Evolutionary conservation across 2,329 filamentous ascomycete genomes (phyloP).

Genomic region (Penicillium sumatraense): DNA sequence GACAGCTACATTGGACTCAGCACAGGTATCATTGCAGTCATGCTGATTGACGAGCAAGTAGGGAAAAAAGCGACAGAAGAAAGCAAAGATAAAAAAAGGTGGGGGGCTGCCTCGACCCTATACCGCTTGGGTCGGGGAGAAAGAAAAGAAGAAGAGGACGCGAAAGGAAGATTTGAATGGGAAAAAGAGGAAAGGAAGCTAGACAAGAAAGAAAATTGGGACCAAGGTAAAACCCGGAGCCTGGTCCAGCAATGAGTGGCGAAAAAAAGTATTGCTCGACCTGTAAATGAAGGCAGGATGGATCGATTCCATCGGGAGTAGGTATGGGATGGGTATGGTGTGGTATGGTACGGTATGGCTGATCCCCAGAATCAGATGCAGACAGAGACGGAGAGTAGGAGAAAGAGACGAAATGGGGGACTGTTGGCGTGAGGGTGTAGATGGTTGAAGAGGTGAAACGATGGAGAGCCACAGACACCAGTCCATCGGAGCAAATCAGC

Average conservation of each 20-base stretch:
- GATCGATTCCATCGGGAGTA: slow-evolving; percentile 12
- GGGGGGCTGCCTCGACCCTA: neutral
- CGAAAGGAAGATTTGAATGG: neutral
- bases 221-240: slow-evolving; percentile 30
- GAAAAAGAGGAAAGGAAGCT: neutral
- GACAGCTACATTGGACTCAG: slow-evolving; percentile 30
- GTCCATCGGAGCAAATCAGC: slow-evolving; percentile 24
- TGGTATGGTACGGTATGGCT: slow-evolving; percentile 25
- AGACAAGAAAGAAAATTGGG: slow-evolving; percentile 7
- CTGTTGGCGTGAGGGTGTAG: neutral
- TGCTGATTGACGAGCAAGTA: slow-evolving; percentile 27
- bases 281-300: slow-evolving; percentile 23
- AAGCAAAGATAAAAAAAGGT: slow-evolving; percentile 11
- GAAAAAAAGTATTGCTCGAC: slow-evolving; percentile 13
- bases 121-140: slow-evolving; percentile 1
- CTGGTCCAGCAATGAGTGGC: slow-evolving; percentile 20
- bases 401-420: slow-evolving; percentile 12
- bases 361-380: slow-evolving; percentile 34
- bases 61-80: slow-evolving; percentile 12
- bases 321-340: slow-evolving; percentile 15
- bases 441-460: slow-evolving; percentile 7
- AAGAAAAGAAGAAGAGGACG: neutral
- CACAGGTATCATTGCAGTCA: slow-evolving; percentile 41
- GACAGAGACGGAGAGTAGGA: slow-evolving; percentile 26
- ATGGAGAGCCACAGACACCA: slow-evolving; percentile 15